Evolutionary conservation across 2,329 filamentous ascomycete species (phyloP).

Genomic region (Penicillium concentricum): DNA sequence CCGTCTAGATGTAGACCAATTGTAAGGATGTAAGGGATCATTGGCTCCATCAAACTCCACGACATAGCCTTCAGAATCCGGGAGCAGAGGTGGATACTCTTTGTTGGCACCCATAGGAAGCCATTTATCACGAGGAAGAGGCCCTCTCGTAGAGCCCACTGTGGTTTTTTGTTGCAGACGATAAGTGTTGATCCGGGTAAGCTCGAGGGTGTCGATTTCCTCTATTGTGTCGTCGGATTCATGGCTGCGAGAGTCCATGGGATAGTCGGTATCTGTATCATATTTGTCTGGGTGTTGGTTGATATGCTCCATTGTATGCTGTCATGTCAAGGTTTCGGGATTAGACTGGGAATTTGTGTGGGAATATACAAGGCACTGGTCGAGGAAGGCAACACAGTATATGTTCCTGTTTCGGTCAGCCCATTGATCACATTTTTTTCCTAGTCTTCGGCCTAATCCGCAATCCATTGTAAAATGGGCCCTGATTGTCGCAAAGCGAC

Average conservation of each 20-base stretch:
- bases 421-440: neutral
- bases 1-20: constrained; percentile 51
- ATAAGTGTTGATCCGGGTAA: constrained; percentile 10
- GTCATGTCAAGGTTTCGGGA: neutral
- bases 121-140: constrained; percentile 17
- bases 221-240: constrained; percentile 11
- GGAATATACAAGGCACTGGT: neutral
- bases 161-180: constrained; percentile 11
- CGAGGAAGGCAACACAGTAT: neutral
- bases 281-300: neutral
- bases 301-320: neutral
- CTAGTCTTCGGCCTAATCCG: neutral
- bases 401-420: neutral
- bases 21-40: constrained; percentile 54
- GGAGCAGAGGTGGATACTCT: constrained; percentile 51
- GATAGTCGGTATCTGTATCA: neutral
- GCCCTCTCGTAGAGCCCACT: constrained; percentile 6
- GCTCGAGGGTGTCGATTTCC: constrained; percentile 5
- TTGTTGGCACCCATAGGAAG: constrained; percentile 42
- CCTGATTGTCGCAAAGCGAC: constrained; percentile 1
- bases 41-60: constrained; percentile 56
- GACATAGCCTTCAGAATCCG: constrained; percentile 53
- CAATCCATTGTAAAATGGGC: constrained; percentile 4
- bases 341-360: neutral
- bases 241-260: constrained; percentile 6